A percentile compares a stretch with the other conserved stretches of the same genome.
Conservation (phyloP, 805 yeast genomes). For the Pichia exigua region DNA sequence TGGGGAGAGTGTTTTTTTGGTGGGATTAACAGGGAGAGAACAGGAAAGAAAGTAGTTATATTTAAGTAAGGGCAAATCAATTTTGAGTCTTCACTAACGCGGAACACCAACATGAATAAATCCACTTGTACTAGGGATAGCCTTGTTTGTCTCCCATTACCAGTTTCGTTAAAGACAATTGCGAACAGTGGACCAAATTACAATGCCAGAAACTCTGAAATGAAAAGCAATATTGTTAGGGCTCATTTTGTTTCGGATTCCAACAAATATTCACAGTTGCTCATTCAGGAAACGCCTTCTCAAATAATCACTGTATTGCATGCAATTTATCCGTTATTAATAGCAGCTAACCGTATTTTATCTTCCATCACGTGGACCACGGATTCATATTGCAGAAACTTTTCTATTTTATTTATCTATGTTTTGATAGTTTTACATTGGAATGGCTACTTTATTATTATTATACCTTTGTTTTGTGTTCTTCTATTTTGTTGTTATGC, state of each 20-base stretch:
- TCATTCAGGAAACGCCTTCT: slow-evolving; percentile 29
- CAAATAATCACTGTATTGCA: slow-evolving; percentile 39
- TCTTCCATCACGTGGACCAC: slow-evolving; percentile 50
- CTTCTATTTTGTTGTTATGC: slow-evolving; percentile 32
- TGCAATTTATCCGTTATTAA: slow-evolving; percentile 39
- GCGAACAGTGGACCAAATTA: neutral
- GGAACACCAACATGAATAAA: neutral
- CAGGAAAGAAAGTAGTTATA: neutral
- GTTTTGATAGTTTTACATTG: slow-evolving; percentile 37
- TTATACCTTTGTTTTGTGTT: slow-evolving; percentile 34
- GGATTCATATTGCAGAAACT: slow-evolving; percentile 39
- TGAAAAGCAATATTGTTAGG: neutral
- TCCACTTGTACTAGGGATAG: neutral
- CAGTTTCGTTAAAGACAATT: neutral
- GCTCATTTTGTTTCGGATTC: slow-evolving; percentile 12
- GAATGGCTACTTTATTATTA: slow-evolving; percentile 29
- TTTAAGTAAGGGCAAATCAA: neutral
- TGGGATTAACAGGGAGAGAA: neutral
- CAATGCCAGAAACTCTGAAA: neutral
- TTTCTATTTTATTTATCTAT: slow-evolving; percentile 33
- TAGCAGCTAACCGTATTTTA: slow-evolving; percentile 36
- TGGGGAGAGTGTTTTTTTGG: neutral
- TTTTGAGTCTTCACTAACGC: neutral
- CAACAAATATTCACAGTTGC: slow-evolving; percentile 7
- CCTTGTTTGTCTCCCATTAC: neutral